Conservation (phyloP, 2,329 filamentous ascomycete genomes). For the Nemania serpens region DNA sequence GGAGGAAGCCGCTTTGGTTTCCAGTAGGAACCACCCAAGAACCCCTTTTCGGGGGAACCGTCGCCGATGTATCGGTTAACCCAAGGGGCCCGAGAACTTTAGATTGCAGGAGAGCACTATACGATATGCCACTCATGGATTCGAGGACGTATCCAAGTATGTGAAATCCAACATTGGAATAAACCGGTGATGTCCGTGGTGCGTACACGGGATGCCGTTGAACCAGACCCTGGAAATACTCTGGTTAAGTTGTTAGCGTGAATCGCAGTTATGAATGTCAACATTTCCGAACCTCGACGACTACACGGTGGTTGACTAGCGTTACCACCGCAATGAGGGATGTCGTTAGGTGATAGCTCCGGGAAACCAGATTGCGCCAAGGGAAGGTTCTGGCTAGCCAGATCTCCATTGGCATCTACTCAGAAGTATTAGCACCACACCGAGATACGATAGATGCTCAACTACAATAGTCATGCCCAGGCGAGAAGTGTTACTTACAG, state of each 20-base stretch:
- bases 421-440: neutral
- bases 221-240: constrained; percentile 11
- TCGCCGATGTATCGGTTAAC: constrained; percentile 9
- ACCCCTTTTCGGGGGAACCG: neutral
- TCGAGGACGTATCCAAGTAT: constrained; percentile 20
- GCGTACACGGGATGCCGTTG: constrained; percentile 15
- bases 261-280: neutral
- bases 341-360: constrained; percentile 2
- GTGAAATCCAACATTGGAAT: constrained; percentile 18
- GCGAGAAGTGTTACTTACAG: neutral
- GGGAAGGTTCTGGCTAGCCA: constrained; percentile 4
- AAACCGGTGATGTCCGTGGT: constrained; percentile 12
- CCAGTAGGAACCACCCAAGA: constrained; percentile 18
- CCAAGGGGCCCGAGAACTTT: constrained; percentile 7
- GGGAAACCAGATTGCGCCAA: constrained; percentile 17
- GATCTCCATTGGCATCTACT: constrained; percentile 12
- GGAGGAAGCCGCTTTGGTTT: constrained; percentile 2
- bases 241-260: neutral
- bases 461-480: neutral
- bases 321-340: constrained; percentile 9
- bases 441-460: neutral
- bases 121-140: constrained; percentile 9
- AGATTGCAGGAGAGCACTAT: constrained; percentile 7
- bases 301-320: neutral
- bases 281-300: constrained; percentile 10